These are phyloP conservation scores for Aspergillus pseudoviridinutans DNA, from an alignment of 2,329 filamentous ascomycete genomes.

Conservation along the genomic window DNA sequence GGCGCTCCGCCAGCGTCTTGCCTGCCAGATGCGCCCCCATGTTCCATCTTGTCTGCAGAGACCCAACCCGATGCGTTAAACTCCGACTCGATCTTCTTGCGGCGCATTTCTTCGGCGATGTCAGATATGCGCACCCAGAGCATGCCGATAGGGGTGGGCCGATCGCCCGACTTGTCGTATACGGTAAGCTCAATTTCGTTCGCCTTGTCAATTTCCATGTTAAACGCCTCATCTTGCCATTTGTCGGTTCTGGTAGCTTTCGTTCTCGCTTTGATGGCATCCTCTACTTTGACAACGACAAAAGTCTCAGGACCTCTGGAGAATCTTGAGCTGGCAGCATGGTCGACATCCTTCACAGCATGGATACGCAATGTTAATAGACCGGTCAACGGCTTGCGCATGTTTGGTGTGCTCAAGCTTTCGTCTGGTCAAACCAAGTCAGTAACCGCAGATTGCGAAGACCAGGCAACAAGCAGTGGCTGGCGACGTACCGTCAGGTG, in stretches of 20 bases:
- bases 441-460: conserved; percentile 17
- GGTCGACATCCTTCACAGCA: conserved; percentile 90
- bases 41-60: conserved; percentile 90
- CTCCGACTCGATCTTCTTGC: conserved; percentile 95
- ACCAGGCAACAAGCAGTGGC: conserved; percentile 3
- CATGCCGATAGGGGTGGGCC: conserved; percentile 88
- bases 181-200: conserved; percentile 98
- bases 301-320: conserved; percentile 90
- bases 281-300: conserved; percentile 94
- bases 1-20: conserved; percentile 54
- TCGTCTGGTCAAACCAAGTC: conserved; percentile 62
- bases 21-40: conserved; percentile 46
- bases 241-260: conserved; percentile 78
- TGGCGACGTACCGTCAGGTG: conserved; percentile 66
- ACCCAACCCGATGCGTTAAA: conserved; percentile 95
- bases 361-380: conserved; percentile 82
- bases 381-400: conserved; percentile 92
- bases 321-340: conserved; percentile 78
- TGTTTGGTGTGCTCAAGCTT: conserved; percentile 89
- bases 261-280: conserved; percentile 83
- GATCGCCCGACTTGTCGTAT: conserved; percentile 90
- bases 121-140: conserved; percentile 96
- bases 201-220: conserved; percentile 92
- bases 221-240: conserved; percentile 89
- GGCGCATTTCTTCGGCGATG: conserved; percentile 93